Percentiles rank a stretch among this genome's conserved stretches.
phyloP scores from a whole-genome alignment of 169 alveolate species.

The Plasmodium knowlesi region DNA sequence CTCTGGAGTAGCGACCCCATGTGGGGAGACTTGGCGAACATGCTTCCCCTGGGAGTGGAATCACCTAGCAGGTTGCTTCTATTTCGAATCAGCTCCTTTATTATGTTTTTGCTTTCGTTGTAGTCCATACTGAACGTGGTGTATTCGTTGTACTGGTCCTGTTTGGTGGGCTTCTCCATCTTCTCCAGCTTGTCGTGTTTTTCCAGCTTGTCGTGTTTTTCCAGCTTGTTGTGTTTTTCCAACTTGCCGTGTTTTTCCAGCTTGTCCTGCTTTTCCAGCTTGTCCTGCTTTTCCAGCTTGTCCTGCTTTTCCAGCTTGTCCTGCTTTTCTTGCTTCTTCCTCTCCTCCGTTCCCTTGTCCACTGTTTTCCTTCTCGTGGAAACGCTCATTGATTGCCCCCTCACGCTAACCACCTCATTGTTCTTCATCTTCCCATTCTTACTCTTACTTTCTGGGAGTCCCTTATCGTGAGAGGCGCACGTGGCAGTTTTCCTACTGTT shows the following conservation, averaged over 20 bases:
- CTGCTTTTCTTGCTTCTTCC: background rate
- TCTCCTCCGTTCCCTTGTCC: background rate
- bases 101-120: conserved; percentile 28
- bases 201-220: background rate
- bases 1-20: background rate
- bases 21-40: background rate
- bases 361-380: background rate
- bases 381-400: background rate
- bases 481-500: conserved; percentile 3
- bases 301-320: background rate
- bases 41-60: background rate
- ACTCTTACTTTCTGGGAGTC: background rate
- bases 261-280: background rate
- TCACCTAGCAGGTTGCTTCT: background rate
- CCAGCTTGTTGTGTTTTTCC: no score
- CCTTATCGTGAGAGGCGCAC: background rate
- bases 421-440: background rate
- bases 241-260: no score
- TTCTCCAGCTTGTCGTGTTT: background rate
- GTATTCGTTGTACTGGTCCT: conserved; percentile 32
- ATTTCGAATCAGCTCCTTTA: conserved; percentile 49
- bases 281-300: background rate
- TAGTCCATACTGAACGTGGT: conserved; percentile 26
- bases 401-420: background rate
- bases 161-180: background rate